phyloP scores from a whole-genome alignment of 768 basidiomycete genomes.

The Pleurotus eryngii region DNA sequence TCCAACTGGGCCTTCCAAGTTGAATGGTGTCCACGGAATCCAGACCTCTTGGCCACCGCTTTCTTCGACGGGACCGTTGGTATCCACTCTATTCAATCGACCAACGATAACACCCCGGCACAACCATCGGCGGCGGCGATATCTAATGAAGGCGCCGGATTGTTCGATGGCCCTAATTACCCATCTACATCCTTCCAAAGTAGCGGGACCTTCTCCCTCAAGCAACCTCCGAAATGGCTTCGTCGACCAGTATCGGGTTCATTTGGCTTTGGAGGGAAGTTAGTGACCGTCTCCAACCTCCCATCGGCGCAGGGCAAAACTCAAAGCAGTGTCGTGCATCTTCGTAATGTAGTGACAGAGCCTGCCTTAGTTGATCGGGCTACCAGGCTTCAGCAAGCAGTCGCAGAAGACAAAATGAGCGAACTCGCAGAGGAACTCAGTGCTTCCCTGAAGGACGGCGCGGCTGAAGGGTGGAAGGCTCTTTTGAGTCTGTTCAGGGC shows the following conservation, averaged over 20 bases:
- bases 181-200: conserved; percentile 37
- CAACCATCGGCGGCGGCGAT: conserved; percentile 38
- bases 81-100: conserved; percentile 90
- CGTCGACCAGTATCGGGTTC: conserved; percentile 75
- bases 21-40: conserved; percentile 90
- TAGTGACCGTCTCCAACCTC: conserved; percentile 81
- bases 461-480: conserved; percentile 76
- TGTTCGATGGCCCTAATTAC: conserved; percentile 71
- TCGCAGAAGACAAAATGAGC: conserved; percentile 54
- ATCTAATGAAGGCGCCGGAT: conserved; percentile 60
- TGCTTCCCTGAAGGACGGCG: conserved; percentile 23
- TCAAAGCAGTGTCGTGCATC: conserved; percentile 79
- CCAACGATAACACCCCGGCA: conserved; percentile 48
- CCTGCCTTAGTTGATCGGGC: conserved; percentile 71
- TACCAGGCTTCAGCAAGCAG: conserved; percentile 57
- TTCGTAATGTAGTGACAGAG: conserved; percentile 79
- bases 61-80: conserved; percentile 95
- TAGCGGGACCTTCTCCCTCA: conserved; percentile 72
- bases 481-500: conserved; percentile 85
- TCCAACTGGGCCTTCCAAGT: conserved; percentile 99
- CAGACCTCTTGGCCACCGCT: conserved; percentile 86
- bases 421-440: conserved; percentile 66
- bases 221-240: conserved; percentile 97
- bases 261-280: conserved; percentile 90
- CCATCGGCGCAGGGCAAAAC: conserved; percentile 68